These are phyloP conservation scores for Tetrapisispora nanseiensis DNA, from an alignment of 805 yeast genomes.

Conservation along the genomic window DNA sequence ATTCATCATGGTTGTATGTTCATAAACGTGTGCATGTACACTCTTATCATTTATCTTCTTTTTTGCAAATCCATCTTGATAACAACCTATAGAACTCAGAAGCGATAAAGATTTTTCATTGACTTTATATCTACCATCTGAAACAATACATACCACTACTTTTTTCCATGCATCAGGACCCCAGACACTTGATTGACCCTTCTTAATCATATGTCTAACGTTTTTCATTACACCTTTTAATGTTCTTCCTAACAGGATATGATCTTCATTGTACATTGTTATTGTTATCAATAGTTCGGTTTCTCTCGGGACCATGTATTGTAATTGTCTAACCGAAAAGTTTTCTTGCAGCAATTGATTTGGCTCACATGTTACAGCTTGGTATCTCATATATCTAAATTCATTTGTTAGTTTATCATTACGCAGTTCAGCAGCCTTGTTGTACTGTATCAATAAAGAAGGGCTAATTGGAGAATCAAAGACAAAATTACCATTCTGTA, in stretches of 20 bases:
- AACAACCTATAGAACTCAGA: constrained; percentile 78
- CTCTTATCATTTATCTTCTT: constrained; percentile 73
- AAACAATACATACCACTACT: constrained; percentile 77
- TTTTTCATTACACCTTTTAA: constrained; percentile 86
- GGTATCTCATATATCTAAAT: constrained; percentile 80
- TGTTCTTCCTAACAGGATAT: constrained; percentile 70
- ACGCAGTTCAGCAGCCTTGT: constrained; percentile 29
- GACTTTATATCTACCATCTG: constrained; percentile 85
- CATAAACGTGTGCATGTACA: constrained; percentile 83
- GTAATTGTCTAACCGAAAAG: constrained; percentile 75
- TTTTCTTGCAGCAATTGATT: constrained; percentile 47
- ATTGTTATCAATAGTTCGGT: constrained; percentile 81
- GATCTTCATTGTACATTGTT: constrained; percentile 87
- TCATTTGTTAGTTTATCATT: constrained; percentile 39
- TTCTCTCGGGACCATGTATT: constrained; percentile 65
- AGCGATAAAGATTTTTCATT: constrained; percentile 70
- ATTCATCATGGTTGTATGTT: constrained; percentile 87
- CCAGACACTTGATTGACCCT: constrained; percentile 67
- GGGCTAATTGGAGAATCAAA: constrained; percentile 85
- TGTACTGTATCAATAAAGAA: constrained; percentile 44
- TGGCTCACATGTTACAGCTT: constrained; percentile 92
- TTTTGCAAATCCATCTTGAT: constrained; percentile 93
- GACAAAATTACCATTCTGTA: constrained; percentile 63
- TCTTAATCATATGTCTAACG: constrained; percentile 58
- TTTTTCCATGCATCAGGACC: constrained; percentile 93